Base-by-base conservation (phyloP, 768 basidiomycete species). In the Termitomyces sp. region DNA sequence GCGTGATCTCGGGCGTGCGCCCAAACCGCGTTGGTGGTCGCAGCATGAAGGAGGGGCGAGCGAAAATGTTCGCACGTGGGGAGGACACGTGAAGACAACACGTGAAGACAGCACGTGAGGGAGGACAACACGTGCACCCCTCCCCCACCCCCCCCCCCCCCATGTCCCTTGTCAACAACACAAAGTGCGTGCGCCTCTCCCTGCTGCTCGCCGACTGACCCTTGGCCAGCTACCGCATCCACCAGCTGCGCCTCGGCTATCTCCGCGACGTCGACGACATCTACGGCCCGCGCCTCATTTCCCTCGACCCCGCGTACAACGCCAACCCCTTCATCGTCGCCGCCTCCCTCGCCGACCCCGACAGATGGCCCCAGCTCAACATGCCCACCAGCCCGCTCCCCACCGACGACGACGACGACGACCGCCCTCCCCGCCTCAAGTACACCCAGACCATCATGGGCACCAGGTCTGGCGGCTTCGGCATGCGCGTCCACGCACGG, bases 401-500 rank as follows among this genome's bases (percentile, higher is more conserved):
- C 41, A 85, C 86, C 74, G 71, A 11, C 76, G 76, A 48, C 74
- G 68, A 62, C n/a, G 86, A 65, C 67, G 82, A 30, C 3, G 30
- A 30, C 6, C 30, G 30, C 30, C 30, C 30, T 5, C 30, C 62
- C 66, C 69, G 80, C 14, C 78, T 97, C 62, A 90, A 88, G 66
- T 88, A 95, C 70, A 90, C 92, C 6, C 85, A 88, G 65, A 97
- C 95, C 3, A 96, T 97, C 66, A 86, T 94, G 79, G 92, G 86
- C 3, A 79, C 80, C 4, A 79, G 84, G 26, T 79, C 82, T 0
- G 91, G 90, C 4, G 90, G 80, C 0, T 67, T 88, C 1, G 94
- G 94, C 0, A 79, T 95, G 72, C 79, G 94, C 24, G 87, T 93
- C 3, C 73, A 81, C 28, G 93, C 84, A 0, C 84, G 85, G 62